These are phyloP conservation scores for Drosera capensis DNA, from an alignment of 148 eudicot genomes.

Conservation along the genomic window DNA sequence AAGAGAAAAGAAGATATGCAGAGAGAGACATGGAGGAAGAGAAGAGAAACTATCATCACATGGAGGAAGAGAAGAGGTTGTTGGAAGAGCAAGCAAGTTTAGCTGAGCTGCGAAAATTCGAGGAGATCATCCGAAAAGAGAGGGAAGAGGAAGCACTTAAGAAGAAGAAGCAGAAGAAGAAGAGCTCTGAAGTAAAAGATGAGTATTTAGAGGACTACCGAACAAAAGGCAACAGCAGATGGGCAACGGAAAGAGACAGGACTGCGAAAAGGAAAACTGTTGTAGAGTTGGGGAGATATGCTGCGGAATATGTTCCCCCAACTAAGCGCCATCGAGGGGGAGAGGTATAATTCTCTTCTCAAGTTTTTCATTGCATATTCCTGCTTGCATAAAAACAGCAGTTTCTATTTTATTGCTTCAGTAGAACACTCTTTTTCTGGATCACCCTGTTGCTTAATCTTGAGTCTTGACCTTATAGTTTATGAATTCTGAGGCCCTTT, in stretches of 20 bases:
- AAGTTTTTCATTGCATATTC: not conserved
- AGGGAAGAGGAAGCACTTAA: conserved; percentile 78
- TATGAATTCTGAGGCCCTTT: no score
- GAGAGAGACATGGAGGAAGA: conserved; percentile 47
- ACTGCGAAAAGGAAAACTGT: conserved; percentile 37
- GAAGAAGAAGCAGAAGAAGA: conserved; percentile 65
- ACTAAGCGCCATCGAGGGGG: conserved; percentile 83
- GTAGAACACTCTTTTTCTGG: not conserved
- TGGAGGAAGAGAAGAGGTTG: conserved; percentile 36
- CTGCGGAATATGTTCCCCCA: conserved; percentile 40
- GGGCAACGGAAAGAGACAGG: conserved; percentile 49
- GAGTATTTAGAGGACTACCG: conserved; percentile 42
- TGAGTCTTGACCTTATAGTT: no score
- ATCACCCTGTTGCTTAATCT: no score
- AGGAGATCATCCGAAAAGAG: conserved; percentile 58
- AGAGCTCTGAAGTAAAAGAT: conserved; percentile 36
- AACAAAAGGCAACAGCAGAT: conserved; percentile 36
- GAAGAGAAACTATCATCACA: conserved; percentile 29
- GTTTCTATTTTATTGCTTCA: not conserved
- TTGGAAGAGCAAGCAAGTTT: conserved; percentile 38
- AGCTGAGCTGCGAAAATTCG: conserved; percentile 43
- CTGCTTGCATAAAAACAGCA: no score
- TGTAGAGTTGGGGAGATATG: conserved; percentile 39
- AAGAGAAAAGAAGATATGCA: conserved; percentile 46
- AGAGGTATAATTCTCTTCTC: conserved; percentile 38